phyloP scores from a whole-genome alignment of 2,329 filamentous ascomycete species.

The Pseudogymnoascus sp. region DNA sequence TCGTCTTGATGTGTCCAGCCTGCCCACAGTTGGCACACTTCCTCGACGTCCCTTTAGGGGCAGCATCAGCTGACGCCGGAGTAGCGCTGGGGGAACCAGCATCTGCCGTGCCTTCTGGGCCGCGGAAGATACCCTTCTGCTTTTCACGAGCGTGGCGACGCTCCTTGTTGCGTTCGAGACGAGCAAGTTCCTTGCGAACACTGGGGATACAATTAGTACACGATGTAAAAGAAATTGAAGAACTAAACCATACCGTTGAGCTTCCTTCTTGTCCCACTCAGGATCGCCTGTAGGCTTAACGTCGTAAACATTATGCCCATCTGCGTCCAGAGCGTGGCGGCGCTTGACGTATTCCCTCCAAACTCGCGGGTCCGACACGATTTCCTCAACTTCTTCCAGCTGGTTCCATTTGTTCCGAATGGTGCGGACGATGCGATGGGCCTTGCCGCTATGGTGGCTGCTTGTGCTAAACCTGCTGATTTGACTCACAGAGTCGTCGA shows the following conservation, averaged over 20 bases:
- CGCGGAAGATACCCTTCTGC: constrained; percentile 55
- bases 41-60: constrained; percentile 60
- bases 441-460: constrained; percentile 60
- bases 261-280: constrained; percentile 55
- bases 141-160: constrained; percentile 84
- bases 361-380: constrained; percentile 72
- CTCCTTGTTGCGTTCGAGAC: constrained; percentile 86
- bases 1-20: constrained; percentile 96
- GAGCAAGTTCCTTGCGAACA: constrained; percentile 66
- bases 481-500: constrained; percentile 74
- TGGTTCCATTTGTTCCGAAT: constrained; percentile 57
- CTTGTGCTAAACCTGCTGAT: constrained; percentile 63
- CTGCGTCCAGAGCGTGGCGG: constrained; percentile 36
- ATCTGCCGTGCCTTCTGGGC: constrained; percentile 19
- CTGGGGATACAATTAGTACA: constrained; percentile 34
- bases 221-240: constrained; percentile 7
- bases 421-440: constrained; percentile 66
- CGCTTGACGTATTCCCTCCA: constrained; percentile 83
- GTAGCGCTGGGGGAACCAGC: constrained; percentile 36
- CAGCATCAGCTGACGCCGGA: constrained; percentile 40
- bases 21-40: constrained; percentile 98
- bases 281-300: constrained; percentile 57
- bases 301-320: constrained; percentile 42
- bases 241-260: constrained; percentile 40
- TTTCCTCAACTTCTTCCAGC: constrained; percentile 47